phyloP scores from a whole-genome alignment of 2,329 filamentous ascomycete species.

The Fusarium beomiforme region DNA sequence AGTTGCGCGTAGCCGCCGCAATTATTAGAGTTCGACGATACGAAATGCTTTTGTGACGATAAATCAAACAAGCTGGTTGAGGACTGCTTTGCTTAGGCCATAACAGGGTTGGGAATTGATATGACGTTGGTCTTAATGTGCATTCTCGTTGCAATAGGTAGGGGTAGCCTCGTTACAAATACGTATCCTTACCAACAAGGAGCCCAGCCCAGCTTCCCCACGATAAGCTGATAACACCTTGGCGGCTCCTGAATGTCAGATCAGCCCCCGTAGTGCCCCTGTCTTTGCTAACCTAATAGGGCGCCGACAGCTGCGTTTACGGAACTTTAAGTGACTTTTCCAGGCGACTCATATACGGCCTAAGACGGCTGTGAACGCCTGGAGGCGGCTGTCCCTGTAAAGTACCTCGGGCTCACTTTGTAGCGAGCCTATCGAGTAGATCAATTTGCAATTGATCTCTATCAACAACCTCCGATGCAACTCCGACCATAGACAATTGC shows the following conservation, averaged over 20 bases:
- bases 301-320: constrained; percentile 12
- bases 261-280: constrained; percentile 5
- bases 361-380: constrained; percentile 39
- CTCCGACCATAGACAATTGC: constrained; percentile 36
- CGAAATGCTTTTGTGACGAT: not conserved
- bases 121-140: constrained; percentile 37
- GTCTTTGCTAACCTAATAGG: constrained; percentile 18
- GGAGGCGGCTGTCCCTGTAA: constrained; percentile 37
- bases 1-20: constrained; percentile 1
- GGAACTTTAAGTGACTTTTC: constrained; percentile 32
- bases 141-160: constrained; percentile 22
- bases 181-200: constrained; percentile 17
- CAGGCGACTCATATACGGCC: constrained; percentile 31
- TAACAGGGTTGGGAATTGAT: constrained; percentile 3
- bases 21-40: not conserved
- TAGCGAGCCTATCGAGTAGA: constrained; percentile 30
- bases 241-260: constrained; percentile 6
- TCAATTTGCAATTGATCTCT: constrained; percentile 35
- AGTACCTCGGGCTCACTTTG: constrained; percentile 37
- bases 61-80: not conserved
- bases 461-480: constrained; percentile 38
- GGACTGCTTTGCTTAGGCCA: constrained; percentile 21
- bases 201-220: not conserved
- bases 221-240: constrained; percentile 32
- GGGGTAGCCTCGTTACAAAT: constrained; percentile 36